Conservation (phyloP, 192 early-diverging fungal genomes). For the Coemansia sp. region DNA sequence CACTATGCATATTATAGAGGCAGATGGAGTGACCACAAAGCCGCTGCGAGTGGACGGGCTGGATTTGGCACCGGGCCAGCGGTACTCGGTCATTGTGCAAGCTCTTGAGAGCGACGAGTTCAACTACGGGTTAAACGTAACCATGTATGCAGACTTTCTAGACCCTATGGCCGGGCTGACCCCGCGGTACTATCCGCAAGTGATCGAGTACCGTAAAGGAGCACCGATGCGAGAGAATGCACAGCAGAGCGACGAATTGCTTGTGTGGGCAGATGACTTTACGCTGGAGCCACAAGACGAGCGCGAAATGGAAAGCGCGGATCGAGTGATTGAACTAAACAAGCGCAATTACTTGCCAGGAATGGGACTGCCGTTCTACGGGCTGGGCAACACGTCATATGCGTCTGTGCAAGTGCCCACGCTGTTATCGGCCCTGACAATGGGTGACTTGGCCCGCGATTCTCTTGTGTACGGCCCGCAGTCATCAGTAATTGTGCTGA, state of each 20-base stretch:
- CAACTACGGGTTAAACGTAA: constrained; percentile 58
- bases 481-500: constrained; percentile 59
- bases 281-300: constrained; percentile 41
- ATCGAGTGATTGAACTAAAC: constrained; percentile 14
- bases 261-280: constrained; percentile 16
- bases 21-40: constrained; percentile 63
- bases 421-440: constrained; percentile 14
- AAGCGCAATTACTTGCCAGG: not conserved
- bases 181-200: constrained; percentile 53
- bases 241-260: not conserved
- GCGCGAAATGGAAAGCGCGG: constrained; percentile 45
- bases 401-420: constrained; percentile 26
- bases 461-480: constrained; percentile 61
- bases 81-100: constrained; percentile 73
- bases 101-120: constrained; percentile 55
- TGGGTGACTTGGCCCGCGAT: constrained; percentile 37
- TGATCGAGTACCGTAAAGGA: constrained; percentile 49
- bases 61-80: constrained; percentile 66
- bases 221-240: constrained; percentile 17
- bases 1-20: constrained; percentile 71
- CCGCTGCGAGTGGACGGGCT: constrained; percentile 54
- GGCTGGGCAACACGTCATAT: constrained; percentile 4
- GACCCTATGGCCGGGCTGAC: constrained; percentile 58
- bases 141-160: constrained; percentile 53
- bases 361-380: not conserved